Base-by-base conservation (phyloP, 208 protist genomes). In the Leptomonas pyrrhocoris region DNA sequence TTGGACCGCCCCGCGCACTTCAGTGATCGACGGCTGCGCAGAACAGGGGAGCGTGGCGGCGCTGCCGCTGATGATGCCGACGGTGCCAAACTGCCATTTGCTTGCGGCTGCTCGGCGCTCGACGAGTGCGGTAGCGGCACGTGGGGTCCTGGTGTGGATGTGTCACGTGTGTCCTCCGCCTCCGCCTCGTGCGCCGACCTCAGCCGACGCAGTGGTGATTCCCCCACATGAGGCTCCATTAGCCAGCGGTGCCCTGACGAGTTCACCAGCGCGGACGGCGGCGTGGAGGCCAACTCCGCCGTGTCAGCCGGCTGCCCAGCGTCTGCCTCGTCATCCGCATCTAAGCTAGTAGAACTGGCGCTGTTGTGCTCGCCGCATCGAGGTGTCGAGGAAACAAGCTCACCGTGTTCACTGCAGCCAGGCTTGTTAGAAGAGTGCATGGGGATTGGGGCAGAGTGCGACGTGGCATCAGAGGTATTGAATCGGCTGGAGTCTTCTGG, bases 271-370 rank as follows among this genome's bases (percentile, higher is more conserved):
- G 59, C 45, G 13, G 62, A 56, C 36, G 55, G 65, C 23, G 57
- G 48, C 30, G 62, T 51, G 38, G 40, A 30, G 5, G 56, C 23
- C 12, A 46, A 34, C 28, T 66, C 71, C 19, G 45, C 25, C 21
- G 64, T 42, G 34, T 65, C 65, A 15, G 31, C 34, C 38, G 63
- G 54, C 38, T 61, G 65, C 5, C 31, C 60, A 42, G 28, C 48
- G 23, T 77, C 71, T 18, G 63, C 71, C 56, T 77, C 71, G 57
- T 77, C 71, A 40, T 70, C 71, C 3, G 71, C 71, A 48, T 77
- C 71, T n/a, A 77, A 31, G 48, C 71, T 77, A 30, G 62, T 71
- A 7, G 63, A 55, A 36, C 34, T 61, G 34, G 36, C 16, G 19
- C 71, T 71, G 23, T 51, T 46, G 16, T 28, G 23, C 2, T 61